Evolutionary conservation across 2,329 filamentous ascomycete species (phyloP), one percentile per base, ranked within the genome.

Genomic region (Penicillium glabrum): DNA sequence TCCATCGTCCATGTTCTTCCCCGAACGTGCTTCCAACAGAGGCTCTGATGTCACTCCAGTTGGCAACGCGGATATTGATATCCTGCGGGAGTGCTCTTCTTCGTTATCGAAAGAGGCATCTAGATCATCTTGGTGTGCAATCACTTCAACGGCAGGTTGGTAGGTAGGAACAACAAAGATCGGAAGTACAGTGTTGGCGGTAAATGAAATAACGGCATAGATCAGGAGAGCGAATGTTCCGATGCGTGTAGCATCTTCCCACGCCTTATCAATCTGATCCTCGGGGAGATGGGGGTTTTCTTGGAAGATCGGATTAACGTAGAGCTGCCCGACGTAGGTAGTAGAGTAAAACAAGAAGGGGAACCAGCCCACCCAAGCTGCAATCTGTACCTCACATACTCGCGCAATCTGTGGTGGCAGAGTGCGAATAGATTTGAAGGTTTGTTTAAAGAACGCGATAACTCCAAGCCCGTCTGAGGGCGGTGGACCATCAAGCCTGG

Each of bases 311-410:
- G 91, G 91, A 69, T 96, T 89, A 19, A 91, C 89, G 67, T 96
- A 96, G 55, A 98, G 90, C 70, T 96, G 91, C 60, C 90, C 93
- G 64, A 97, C 89, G 73, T 95, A 98, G 19, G 91, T 96, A 1
- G 92, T 96, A 5, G 91, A 91, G 78, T 98, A 98, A 77, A 96
- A 97, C 3, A 98, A 82, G 73, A 96, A 92, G 1, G 93, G 93
- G 68, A 97, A 98, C 86, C 93, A 97, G 51, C 91, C 93, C 55
- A 97, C 87, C 93, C 93, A 98, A 5, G 91, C 91, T 59, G 88
- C 93, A 65, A 93, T 86, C 71, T 95, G 90, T 0, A 93, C 89
- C 62, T 87, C 79, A 69, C 93, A 97, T 37, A 97, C 91, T 61
- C 86, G 88, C 60, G 83, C 83, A 62, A 95, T 91, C 74, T 96